Evolutionary conservation across 805 yeast genomes (phyloP), one percentile per base, ranked within the genome.

Genomic region (Candida boidinii): DNA sequence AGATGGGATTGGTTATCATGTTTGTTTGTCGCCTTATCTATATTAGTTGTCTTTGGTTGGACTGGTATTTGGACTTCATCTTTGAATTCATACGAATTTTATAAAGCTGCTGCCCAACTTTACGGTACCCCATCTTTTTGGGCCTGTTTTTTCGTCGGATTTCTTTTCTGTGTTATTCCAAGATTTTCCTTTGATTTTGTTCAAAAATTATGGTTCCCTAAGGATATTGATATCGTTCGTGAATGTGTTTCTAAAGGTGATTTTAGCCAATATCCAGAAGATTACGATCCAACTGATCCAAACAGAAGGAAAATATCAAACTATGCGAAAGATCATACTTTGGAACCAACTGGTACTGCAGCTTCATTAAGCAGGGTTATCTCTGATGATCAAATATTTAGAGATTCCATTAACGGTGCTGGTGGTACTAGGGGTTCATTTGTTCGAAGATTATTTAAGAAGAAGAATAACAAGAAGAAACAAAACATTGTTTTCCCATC

Each of bases 211-310:
- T 70, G 60, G 44, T 58, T 49, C 42, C 94, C 92, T 20, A 66
- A 61, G 36, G 92, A 83, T 54, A 58, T 77, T 38, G 90, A 82
- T 45, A 76, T 83, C 41, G 68, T 83, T 34, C 60, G 92, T 46
- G 92, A 83, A 54, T 70, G 83, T 56, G 77, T 74, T 43, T 55
- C 56, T 17, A 62, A 68, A 34, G 92, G 92, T 29, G 81, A 78
- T 43, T 82, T 70, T 45, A 75, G 64, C 37, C 73, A 68, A 23
- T 81, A 76, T 49, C 87, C 87, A 9, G 58, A 52, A 9, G 67
- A 71, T 34, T 82, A 79, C 50, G 94, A 82, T 28, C 94, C 94
- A 28, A 81, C 94, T 3, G 88, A 81, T 54, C 85, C 88, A 20
- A 58, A 76, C 39, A 66, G 82, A 43, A 65, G 62, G 12, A 67